phyloP scores from a whole-genome alignment of 805 yeast genomes.

The Lipomyces starkeyi region DNA sequence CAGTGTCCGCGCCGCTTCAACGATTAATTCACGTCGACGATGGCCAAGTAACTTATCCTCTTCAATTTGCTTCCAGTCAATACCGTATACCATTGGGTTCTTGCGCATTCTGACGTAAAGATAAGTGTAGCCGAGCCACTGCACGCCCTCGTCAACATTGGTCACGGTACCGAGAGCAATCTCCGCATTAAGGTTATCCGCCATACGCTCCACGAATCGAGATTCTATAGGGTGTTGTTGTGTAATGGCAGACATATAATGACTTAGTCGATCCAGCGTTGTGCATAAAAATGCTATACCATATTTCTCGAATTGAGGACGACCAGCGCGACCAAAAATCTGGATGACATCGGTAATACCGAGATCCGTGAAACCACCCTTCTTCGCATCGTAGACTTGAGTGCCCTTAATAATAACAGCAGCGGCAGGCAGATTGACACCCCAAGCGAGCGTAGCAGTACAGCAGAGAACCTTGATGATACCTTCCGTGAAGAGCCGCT shows the following conservation, averaged over 20 bases:
- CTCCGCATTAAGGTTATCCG: slow-evolving; percentile 95
- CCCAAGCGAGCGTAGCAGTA: slow-evolving; percentile 99
- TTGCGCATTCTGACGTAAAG: slow-evolving; percentile 92
- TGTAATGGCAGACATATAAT: slow-evolving; percentile 83
- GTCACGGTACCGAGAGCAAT: slow-evolving; percentile 95
- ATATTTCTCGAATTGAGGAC: slow-evolving; percentile 91
- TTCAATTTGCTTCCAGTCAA: slow-evolving; percentile 82
- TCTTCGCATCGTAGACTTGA: slow-evolving; percentile 90
- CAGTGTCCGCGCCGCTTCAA: slow-evolving; percentile 79
- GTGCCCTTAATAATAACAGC: slow-evolving; percentile 97
- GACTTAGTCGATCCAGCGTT: slow-evolving; percentile 77
- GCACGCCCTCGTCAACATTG: slow-evolving; percentile 89
- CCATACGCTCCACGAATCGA: slow-evolving; percentile 71
- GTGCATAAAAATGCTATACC: slow-evolving; percentile 95
- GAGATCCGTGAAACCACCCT: slow-evolving; percentile 91
- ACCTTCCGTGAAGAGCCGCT: slow-evolving; percentile 83
- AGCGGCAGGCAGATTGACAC: slow-evolving; percentile 97
- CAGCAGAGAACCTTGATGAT: slow-evolving; percentile 88
- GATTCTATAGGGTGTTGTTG: slow-evolving; percentile 98
- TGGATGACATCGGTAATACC: slow-evolving; percentile 97
- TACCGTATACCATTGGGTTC: slow-evolving; percentile 90
- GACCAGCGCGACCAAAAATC: slow-evolving; percentile 98
- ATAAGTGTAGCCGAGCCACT: slow-evolving; percentile 98
- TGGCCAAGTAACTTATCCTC: slow-evolving; percentile 82
- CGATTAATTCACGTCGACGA: slow-evolving; percentile 75